Evolutionary conservation across 768 basidiomycete species (phyloP).

Genomic region (Lactarius trivialis): DNA sequence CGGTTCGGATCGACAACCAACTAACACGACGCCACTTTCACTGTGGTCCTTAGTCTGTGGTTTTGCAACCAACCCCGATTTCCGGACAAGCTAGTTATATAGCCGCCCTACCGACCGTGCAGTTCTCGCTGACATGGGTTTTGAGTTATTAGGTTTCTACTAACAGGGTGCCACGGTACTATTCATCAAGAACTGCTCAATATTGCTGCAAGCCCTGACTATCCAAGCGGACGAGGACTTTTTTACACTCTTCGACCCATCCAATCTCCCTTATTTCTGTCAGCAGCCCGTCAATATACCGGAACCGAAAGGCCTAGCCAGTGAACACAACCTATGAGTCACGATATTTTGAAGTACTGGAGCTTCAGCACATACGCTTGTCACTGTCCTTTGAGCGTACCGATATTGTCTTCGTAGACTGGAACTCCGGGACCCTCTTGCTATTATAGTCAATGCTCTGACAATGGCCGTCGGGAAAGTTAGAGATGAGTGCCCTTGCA

Average conservation of each 20-base stretch:
- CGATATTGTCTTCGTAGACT: slow-evolving; percentile 50
- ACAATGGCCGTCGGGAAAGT: slow-evolving; percentile 97
- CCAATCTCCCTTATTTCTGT: slow-evolving; percentile 6
- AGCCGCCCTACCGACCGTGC: slow-evolving; percentile 82
- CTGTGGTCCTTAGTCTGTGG: no score
- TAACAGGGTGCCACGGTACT: slow-evolving; percentile 54
- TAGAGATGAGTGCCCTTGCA: slow-evolving; percentile 88
- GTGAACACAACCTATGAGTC: slow-evolving; percentile 70
- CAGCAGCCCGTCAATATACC: slow-evolving; percentile 64
- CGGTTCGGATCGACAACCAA: slow-evolving; percentile 94
- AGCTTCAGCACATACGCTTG: slow-evolving; percentile 89
- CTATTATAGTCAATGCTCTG: slow-evolving; percentile 87
- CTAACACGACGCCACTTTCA: slow-evolving; percentile 92
- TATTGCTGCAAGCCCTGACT: slow-evolving; percentile 88
- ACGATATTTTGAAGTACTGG: slow-evolving; percentile 96
- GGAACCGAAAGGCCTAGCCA: slow-evolving; percentile 57
- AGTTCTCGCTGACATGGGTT: slow-evolving; percentile 72
- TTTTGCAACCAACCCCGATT: slow-evolving; percentile 89
- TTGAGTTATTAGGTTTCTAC: not conserved
- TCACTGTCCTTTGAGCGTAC: slow-evolving; percentile 97
- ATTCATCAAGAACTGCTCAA: slow-evolving; percentile 96
- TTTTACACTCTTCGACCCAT: slow-evolving; percentile 2
- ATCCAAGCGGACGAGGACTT: slow-evolving; percentile 98
- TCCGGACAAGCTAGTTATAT: slow-evolving; percentile 67
- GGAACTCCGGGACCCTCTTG: slow-evolving; percentile 82